Conservation (phyloP, 1,139 yeast genomes). For the Hanseniaspora uvarum region DNA sequence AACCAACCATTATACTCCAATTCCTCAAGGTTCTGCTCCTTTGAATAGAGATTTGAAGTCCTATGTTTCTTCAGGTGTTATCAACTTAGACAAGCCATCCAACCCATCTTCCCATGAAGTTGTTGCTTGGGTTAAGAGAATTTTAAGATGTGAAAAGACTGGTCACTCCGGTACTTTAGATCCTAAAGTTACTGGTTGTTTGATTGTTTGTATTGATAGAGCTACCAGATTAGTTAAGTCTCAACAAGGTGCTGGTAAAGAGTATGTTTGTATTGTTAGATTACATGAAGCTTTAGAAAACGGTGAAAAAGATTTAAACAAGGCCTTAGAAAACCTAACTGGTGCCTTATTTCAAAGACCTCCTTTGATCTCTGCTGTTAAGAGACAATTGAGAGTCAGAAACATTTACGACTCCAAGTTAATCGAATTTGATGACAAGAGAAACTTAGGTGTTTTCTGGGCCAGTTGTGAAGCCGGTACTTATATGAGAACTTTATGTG, state of each 20-base stretch:
- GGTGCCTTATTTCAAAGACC: conserved; percentile 99
- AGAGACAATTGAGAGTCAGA: conserved; percentile 96
- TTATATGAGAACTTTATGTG: conserved; percentile 98
- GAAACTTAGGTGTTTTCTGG: conserved; percentile 97
- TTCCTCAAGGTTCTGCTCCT: conserved; percentile 91
- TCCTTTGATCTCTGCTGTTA: conserved; percentile 95
- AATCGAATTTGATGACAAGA: conserved; percentile 91
- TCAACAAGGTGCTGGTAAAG: conserved; percentile 99
- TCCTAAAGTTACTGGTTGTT: conserved; percentile 96
- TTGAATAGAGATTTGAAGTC: conserved; percentile 85
- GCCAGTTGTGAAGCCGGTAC: conserved; percentile 99
- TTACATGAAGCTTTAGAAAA: conserved; percentile 75
- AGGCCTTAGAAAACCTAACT: conserved; percentile 83
- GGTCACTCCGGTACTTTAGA: conserved; percentile 99
- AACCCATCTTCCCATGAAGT: conserved; percentile 98
- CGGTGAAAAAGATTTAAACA: conserved; percentile 81
- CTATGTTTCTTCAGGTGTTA: conserved; percentile 87
- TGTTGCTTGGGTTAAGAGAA: conserved; percentile 97
- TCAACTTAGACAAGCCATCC: conserved; percentile 93
- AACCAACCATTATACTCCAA: conserved; percentile 93
- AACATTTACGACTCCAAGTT: conserved; percentile 93
- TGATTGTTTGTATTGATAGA: conserved; percentile 94
- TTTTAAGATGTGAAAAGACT: conserved; percentile 87
- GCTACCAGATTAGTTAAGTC: conserved; percentile 97
- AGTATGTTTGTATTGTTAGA: conserved; percentile 94